phyloP scores from a whole-genome alignment of 1,139 yeast genomes.

The Taphrina populina region DNA sequence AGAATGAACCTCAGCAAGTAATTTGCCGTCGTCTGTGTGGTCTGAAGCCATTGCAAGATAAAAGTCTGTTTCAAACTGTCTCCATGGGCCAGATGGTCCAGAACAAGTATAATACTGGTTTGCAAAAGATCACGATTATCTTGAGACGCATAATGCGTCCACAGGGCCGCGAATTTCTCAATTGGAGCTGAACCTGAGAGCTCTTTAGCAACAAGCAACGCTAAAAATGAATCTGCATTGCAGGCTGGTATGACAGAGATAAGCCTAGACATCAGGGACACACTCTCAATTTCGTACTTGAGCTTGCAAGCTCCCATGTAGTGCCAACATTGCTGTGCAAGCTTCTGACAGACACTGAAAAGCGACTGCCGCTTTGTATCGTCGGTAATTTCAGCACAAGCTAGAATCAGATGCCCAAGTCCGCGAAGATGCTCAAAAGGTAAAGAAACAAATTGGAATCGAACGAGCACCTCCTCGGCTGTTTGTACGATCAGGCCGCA shows the following conservation, averaged over 20 bases:
- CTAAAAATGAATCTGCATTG: not conserved
- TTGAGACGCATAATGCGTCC: not conserved
- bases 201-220: slow-evolving; percentile 2
- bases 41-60: slow-evolving; percentile 6
- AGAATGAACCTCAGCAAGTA: not conserved
- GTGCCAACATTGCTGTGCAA: slow-evolving; percentile 13
- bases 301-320: slow-evolving; percentile 5
- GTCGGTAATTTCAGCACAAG: not conserved
- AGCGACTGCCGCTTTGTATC: not conserved
- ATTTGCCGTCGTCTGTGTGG: not conserved
- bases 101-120: not conserved
- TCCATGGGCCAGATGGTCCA: not conserved
- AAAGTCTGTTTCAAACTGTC: not conserved
- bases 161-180: slow-evolving; percentile 13
- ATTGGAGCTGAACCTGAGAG: not conserved
- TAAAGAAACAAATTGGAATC: not conserved
- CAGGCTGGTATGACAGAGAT: not conserved
- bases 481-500: not conserved
- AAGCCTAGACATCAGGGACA: not conserved
- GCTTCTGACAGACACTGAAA: not conserved
- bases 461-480: no score
- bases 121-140: not conserved
- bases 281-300: slow-evolving; percentile 7
- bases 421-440: slow-evolving; percentile 9
- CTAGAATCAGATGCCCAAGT: not conserved